Evolutionary conservation across 768 basidiomycete genomes (phyloP), one percentile per base, ranked within the genome.

Genomic region (Boletus sensibilis): DNA sequence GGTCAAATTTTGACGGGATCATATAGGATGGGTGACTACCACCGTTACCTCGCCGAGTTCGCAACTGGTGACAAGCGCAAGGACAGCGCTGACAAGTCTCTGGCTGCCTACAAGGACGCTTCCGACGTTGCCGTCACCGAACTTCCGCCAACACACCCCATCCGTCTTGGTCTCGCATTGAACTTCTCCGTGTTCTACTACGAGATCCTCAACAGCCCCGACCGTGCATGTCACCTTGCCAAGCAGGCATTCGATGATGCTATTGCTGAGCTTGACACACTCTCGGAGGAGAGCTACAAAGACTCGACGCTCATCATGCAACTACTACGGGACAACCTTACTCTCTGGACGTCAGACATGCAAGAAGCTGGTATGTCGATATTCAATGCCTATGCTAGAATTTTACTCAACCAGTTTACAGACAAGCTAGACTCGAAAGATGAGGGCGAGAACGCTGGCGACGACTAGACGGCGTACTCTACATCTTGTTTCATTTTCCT

Each of bases 161-260:
- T 98, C 77, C 94, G 95, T 70, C 92, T 98, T 61, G 96, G 96
- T 76, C 90, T 98, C 53, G 95, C 95, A 44, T 83, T 98, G 71
- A 98, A 98, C 85, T 98, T 98, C 86, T 97, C 94, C 52, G 95
- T 98, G 48, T 98, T 98, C 84, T 98, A 98, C 85, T 97, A 97
- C 79, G 95, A 98, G 78, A 97, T 98, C 74, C 87, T 97, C 75
- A 97, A 97, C 86, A 91, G 90, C 76, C 94, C 96, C 64, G 95
- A 97, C 77, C 92, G 94, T 75, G 96, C 96, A 50, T 97, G 95
- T 81, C 92, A 95, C 72, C 90, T 98, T 64, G 95, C 95, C 74
- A 98, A 98, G 81, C 94, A 97, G 76, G 95, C 96, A 9, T 98
- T 98, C 75, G 95, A 98, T 62, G 95, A 98, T 74, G 96, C 96